Evolutionary conservation across 768 basidiomycete species (phyloP).

Genomic region (Psilocybe cyanescens): DNA sequence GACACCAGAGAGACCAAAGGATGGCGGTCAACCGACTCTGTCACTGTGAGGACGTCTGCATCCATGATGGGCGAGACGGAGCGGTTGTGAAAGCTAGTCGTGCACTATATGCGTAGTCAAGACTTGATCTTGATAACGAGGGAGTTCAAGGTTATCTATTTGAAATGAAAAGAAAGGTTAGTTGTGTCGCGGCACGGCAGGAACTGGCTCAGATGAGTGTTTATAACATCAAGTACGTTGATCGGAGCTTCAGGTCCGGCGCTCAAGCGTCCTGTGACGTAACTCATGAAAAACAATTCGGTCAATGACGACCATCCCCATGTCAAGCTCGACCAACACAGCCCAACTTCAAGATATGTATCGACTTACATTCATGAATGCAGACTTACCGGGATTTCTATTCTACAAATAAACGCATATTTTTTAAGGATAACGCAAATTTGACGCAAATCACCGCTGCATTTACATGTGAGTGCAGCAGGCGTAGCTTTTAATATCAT

Average conservation of each 20-base stretch:
- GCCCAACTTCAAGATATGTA: not conserved
- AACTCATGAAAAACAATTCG: not conserved
- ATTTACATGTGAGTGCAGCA: not conserved
- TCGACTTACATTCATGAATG: too few species aligned
- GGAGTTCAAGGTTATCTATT: not conserved
- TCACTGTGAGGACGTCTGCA: slow-evolving; percentile 30
- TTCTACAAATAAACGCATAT: too few species aligned
- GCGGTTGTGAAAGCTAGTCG: not conserved
- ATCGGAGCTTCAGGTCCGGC: slow-evolving; percentile 17
- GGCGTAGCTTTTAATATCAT: not conserved
- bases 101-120: not conserved
- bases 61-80: slow-evolving; percentile 33
- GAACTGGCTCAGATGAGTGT: slow-evolving; percentile 1
- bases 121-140: not conserved
- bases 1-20: slow-evolving; percentile 78
- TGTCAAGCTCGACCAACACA: not conserved
- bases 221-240: not conserved
- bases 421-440: too few species aligned
- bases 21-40: slow-evolving; percentile 50
- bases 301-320: not conserved
- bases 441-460: too few species aligned
- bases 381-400: too few species aligned
- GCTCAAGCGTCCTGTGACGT: slow-evolving; percentile 9
- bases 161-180: slow-evolving; percentile 2
- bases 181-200: slow-evolving; percentile 1